phyloP scores from a whole-genome alignment of 441 rosid species.

The Adansonia rubrostipa region DNA sequence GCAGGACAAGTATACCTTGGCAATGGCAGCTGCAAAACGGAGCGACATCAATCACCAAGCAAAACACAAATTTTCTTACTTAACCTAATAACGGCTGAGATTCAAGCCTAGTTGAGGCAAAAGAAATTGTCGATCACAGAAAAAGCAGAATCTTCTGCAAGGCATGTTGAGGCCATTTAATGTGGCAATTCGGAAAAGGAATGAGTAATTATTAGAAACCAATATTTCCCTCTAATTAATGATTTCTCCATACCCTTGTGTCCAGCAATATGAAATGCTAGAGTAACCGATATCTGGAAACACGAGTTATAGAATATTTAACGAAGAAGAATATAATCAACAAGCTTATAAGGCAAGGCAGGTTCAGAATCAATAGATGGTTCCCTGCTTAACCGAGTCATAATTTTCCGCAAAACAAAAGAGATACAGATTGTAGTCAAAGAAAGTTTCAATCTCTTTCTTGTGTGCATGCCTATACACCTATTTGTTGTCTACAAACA shows the following conservation, averaged over 20 bases:
- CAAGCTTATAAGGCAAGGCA: background rate
- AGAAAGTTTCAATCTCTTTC: background rate
- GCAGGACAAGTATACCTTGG: background rate
- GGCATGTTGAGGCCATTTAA: background rate
- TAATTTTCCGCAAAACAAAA: background rate
- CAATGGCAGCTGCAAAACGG: background rate
- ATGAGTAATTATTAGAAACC: background rate
- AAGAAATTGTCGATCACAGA: background rate
- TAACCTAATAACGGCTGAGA: background rate
- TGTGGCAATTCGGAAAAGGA: background rate
- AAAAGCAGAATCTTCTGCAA: background rate
- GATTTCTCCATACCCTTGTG: background rate
- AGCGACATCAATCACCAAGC: background rate
- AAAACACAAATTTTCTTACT: background rate
- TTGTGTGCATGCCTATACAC: background rate
- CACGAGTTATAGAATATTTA: background rate
- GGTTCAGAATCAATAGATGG: background rate
- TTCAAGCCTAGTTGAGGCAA: constrained; percentile 3
- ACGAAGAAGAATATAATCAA: background rate
- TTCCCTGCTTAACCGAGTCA: background rate
- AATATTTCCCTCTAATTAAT: background rate
- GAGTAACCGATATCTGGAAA: background rate
- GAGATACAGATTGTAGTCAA: background rate
- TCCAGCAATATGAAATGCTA: constrained; percentile 8
- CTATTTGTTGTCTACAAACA: background rate